Percentiles rank a stretch among this genome's conserved stretches.
These are phyloP conservation scores for Climacium dendroides DNA, from an alignment of 225 moss, liverwort and hornwort species.

Conservation along the genomic window DNA sequence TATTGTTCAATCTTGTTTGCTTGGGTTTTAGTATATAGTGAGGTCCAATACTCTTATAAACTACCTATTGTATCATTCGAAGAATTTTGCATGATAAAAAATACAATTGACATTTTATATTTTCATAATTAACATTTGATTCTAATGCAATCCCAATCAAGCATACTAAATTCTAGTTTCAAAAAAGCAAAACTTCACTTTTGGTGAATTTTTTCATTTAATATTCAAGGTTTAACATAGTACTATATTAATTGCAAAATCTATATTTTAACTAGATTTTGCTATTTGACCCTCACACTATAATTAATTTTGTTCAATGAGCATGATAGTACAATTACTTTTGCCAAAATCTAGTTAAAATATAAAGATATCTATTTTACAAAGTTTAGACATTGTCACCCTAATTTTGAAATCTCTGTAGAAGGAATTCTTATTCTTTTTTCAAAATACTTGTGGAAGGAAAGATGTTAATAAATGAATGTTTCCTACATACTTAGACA, in stretches of 20 bases:
- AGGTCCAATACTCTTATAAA: not conserved
- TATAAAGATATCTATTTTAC: not conserved
- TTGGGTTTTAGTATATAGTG: not conserved
- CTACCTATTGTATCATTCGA: not conserved
- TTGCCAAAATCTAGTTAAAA: not conserved
- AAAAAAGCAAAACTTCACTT: not conserved
- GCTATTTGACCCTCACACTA: too few relatives aligned
- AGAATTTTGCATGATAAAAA: not conserved
- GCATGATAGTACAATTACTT: too few relatives aligned
- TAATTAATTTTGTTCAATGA: too few relatives aligned
- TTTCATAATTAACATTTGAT: not conserved
- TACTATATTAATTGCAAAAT: too few relatives aligned
- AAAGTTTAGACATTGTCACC: accelerated
- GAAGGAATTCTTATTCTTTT: not conserved
- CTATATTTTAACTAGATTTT: too few relatives aligned
- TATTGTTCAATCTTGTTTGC: not conserved
- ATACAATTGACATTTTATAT: not conserved
- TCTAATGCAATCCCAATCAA: not conserved
- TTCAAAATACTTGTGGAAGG: not conserved
- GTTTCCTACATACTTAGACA: not conserved
- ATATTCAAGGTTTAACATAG: not conserved
- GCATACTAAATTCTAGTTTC: not conserved
- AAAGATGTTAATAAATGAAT: not conserved
- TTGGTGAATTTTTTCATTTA: accelerated
- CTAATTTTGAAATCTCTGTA: not conserved